Percentiles rank a stretch among this genome's conserved stretches.
Evolutionary conservation across 208 protist species (phyloP).

Genomic region (Trypanosoma brucei): DNA sequence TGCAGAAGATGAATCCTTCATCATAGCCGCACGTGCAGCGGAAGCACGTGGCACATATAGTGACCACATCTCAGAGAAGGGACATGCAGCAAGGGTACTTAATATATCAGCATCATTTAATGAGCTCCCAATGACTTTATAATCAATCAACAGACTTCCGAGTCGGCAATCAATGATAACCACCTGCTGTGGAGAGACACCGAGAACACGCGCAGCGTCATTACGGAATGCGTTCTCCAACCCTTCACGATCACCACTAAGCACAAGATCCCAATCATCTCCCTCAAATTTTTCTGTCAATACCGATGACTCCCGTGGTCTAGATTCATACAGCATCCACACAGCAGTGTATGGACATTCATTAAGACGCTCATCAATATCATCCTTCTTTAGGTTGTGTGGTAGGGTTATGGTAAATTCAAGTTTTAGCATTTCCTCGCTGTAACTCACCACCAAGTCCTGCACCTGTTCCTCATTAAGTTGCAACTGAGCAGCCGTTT

Average conservation of each 20-base stretch:
- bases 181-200: background rate
- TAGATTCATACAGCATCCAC: background rate
- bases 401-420: no score
- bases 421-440: no score
- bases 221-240: background rate
- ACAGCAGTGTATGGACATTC: background rate
- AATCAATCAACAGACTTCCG: background rate
- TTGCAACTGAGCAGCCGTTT: no score
- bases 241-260: background rate
- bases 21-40: background rate
- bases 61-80: background rate
- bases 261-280: background rate
- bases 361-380: background rate
- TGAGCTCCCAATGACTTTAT: background rate
- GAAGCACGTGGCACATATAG: background rate
- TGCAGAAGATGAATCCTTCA: background rate
- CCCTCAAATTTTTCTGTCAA: background rate
- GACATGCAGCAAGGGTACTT: background rate
- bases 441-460: no score
- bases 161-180: background rate
- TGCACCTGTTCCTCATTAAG: no score
- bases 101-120: background rate
- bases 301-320: background rate
- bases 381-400: background rate
- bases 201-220: background rate